phyloP scores from a whole-genome alignment of 495 filamentous ascomycete species.

The Neurospora hispaniola region DNA sequence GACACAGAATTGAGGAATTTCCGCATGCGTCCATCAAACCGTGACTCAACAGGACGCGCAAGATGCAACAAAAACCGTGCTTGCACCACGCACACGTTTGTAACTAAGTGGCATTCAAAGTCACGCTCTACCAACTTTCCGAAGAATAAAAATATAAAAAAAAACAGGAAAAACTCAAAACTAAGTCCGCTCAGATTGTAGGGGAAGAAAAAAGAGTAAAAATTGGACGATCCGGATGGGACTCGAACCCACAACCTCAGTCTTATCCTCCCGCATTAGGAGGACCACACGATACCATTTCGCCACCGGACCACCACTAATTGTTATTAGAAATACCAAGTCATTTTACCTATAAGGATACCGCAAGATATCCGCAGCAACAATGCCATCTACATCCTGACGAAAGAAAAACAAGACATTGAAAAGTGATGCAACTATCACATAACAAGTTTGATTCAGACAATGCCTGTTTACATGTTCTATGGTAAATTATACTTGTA shows the following conservation, averaged over 20 bases:
- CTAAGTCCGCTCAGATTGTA: background rate
- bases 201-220: constrained; percentile 7
- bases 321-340: background rate
- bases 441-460: too few species aligned
- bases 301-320: constrained; percentile 27
- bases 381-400: background rate
- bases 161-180: constrained; percentile 4
- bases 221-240: constrained; percentile 30
- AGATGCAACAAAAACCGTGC: background rate
- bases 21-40: background rate
- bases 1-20: background rate
- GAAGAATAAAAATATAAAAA: constrained; percentile 3
- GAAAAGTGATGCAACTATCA: too few species aligned
- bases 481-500: too few species aligned
- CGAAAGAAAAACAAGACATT: background rate
- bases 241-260: constrained; percentile 42
- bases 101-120: background rate
- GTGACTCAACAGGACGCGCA: background rate
- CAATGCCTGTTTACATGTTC: too few species aligned
- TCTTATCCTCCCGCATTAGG: constrained; percentile 26
- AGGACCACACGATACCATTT: constrained; percentile 39
- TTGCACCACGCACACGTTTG: background rate
- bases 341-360: background rate
- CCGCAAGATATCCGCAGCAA: background rate
- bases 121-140: background rate